phyloP scores from a whole-genome alignment of 352 stramenopile species.

The Phytopythium boreale region DNA sequence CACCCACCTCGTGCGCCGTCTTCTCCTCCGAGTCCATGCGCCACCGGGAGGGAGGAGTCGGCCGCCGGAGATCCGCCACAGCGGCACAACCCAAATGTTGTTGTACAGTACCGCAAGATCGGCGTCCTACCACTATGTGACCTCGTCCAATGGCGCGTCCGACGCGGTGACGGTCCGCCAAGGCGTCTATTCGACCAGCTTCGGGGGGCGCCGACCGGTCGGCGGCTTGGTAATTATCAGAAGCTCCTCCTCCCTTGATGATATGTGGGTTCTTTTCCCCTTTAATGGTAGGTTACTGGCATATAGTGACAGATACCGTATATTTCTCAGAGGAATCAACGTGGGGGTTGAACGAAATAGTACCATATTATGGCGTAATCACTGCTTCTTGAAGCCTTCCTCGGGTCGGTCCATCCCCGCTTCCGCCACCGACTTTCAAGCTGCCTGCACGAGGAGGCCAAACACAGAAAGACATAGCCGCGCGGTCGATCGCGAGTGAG shows the following conservation, averaged over 20 bases:
- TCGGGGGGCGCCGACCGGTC: neutral
- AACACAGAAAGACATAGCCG: neutral
- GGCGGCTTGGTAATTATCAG: neutral
- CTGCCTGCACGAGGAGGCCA: neutral
- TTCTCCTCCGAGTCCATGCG: constrained; percentile 16
- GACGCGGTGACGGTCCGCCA: neutral
- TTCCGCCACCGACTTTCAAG: no score
- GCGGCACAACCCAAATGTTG: no score
- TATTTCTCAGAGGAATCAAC: neutral
- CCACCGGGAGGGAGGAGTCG: neutral
- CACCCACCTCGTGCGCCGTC: constrained; percentile 12
- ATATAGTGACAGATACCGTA: neutral
- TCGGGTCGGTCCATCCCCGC: no score
- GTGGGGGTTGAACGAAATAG: neutral
- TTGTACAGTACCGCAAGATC: no score
- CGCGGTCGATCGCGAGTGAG: neutral
- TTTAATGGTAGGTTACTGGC: neutral
- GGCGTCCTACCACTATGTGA: neutral
- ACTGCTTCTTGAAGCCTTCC: neutral
- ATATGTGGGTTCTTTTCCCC: neutral
- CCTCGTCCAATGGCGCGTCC: neutral
- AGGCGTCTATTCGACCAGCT: constrained; percentile 1
- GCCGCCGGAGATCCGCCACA: no score
- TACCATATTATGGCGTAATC: neutral
- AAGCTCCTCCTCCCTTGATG: neutral